Conservation (phyloP, 805 yeast species). For the Pichia gijzeniarum region DNA sequence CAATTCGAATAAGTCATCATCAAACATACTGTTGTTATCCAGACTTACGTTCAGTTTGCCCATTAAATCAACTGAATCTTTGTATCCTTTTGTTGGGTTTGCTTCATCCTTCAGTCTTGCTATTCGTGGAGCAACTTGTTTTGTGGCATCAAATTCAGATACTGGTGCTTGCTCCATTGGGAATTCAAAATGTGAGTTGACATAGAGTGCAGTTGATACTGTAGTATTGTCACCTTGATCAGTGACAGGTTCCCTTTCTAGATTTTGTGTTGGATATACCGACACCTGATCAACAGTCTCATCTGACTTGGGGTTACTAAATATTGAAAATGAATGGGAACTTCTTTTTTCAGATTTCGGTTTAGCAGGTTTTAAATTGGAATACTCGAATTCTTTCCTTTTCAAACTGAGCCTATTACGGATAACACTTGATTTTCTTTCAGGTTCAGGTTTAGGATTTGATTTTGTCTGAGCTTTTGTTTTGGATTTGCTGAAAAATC, state of each 20-base stretch:
- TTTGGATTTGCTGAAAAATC: slow-evolving; percentile 1
- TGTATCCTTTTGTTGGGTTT: slow-evolving; percentile 7
- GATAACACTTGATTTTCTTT: slow-evolving; percentile 2
- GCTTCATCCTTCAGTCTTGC: slow-evolving; percentile 6
- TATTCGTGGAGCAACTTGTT: slow-evolving; percentile 2
- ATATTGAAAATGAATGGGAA: slow-evolving; percentile 4
- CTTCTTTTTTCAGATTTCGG: slow-evolving; percentile 9
- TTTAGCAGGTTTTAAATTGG: slow-evolving; percentile 6
- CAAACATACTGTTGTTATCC: neutral
- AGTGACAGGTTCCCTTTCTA: neutral
- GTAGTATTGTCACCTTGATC: neutral
- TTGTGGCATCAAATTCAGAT: neutral
- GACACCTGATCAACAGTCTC: slow-evolving; percentile 1
- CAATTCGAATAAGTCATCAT: slow-evolving; percentile 14
- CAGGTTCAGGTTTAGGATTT: neutral
- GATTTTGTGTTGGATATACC: neutral
- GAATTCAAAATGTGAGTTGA: slow-evolving; percentile 30
- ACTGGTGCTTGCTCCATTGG: slow-evolving; percentile 17
- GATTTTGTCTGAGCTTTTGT: neutral
- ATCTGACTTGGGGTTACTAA: neutral
- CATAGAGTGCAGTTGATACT: slow-evolving; percentile 22
- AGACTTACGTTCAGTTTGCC: neutral
- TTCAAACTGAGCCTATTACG: neutral
- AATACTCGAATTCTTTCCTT: neutral
- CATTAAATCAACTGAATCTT: slow-evolving; percentile 15